Evolutionary conservation across 805 yeast species (phyloP), one percentile per base, ranked within the genome.

Genomic region (Candida insectorum): DNA sequence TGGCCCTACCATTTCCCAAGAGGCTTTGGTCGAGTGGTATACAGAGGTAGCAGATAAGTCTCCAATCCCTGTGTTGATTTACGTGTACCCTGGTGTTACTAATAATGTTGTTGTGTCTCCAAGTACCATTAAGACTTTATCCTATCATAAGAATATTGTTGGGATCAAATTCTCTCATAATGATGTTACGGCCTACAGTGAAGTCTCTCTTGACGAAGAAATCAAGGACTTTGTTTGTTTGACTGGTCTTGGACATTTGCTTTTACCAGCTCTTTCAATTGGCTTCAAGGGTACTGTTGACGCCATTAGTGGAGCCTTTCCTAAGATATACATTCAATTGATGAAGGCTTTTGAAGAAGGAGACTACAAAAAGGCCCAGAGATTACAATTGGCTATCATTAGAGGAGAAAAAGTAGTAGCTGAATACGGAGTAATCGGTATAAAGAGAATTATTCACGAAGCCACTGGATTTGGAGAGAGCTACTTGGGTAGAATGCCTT

Each of bases 111-210:
- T 44, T 34, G 56, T 71, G 34, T 54, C 51, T 17, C 66, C 69
- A 14, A 52, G 48, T 27, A 63, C 73, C 19, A 51, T 70, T 36
- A 56, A 51, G 28, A 59, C 56, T 36, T 62, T 73, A 26, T 62
- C 73, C 25, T 61, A 55, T 16, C 73, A 69, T 47, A 59, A 63
- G 35, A 71, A 71, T 46, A 66, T 69, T 40, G 69, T 73, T 18
- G 80, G 81, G 13, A 59, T 69, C 42, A 75, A 75, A 53, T 54
- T 73, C 40, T 65, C 77, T 5, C 73, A 74, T 48, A 73, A 69
- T 20, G 73, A 75, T 47, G 65, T 74, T 23, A 58, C 75, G 15
- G 65, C 64, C 31, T 70, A 71, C 46, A 58, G 69, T 17, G 52
- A 67, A 39, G 56, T 75, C 25, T 73, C 74, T 1, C 54, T 62